phyloP scores from a whole-genome alignment of 352 stramenopile genomes.

The Phytophthora nicotianae region DNA sequence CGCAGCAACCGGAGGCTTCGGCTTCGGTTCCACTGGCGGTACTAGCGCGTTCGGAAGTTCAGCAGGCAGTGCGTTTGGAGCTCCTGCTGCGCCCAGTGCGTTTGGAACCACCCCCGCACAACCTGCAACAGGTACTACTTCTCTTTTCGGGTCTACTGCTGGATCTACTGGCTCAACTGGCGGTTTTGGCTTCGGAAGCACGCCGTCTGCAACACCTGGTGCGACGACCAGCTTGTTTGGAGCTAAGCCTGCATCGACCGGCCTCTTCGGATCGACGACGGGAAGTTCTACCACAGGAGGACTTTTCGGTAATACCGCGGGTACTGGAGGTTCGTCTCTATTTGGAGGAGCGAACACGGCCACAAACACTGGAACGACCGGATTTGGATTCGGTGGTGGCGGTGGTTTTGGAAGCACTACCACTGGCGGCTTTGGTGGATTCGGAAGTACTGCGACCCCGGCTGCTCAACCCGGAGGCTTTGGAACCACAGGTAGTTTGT shows the following conservation, averaged over 20 bases:
- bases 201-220: slow-evolving; percentile 27
- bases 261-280: slow-evolving; percentile 48
- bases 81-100: slow-evolving; percentile 36
- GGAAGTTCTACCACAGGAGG: slow-evolving; percentile 24
- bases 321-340: slow-evolving; percentile 42
- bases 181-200: slow-evolving; percentile 51
- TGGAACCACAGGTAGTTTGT: slow-evolving; percentile 38
- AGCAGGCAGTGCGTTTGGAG: slow-evolving; percentile 41
- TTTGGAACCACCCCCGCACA: slow-evolving; percentile 45
- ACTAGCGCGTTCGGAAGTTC: slow-evolving; percentile 43
- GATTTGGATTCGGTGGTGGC: slow-evolving; percentile 45
- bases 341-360: slow-evolving; percentile 40
- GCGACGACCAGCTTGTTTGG: slow-evolving; percentile 51
- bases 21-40: slow-evolving; percentile 43
- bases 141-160: slow-evolving; percentile 44
- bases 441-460: slow-evolving; percentile 38
- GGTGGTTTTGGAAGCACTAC: slow-evolving; percentile 43
- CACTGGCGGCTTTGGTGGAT: slow-evolving; percentile 51
- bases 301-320: slow-evolving; percentile 39
- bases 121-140: slow-evolving; percentile 38
- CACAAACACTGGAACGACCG: slow-evolving; percentile 37
- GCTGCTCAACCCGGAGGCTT: slow-evolving; percentile 39
- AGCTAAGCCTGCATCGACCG: slow-evolving; percentile 40
- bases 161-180: slow-evolving; percentile 34
- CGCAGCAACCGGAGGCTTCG: slow-evolving; percentile 41